Percentiles rank a stretch among this genome's conserved stretches.
Evolutionary conservation across 345 rosid genomes (phyloP).

Genomic region (Gossypium arboreum): DNA sequence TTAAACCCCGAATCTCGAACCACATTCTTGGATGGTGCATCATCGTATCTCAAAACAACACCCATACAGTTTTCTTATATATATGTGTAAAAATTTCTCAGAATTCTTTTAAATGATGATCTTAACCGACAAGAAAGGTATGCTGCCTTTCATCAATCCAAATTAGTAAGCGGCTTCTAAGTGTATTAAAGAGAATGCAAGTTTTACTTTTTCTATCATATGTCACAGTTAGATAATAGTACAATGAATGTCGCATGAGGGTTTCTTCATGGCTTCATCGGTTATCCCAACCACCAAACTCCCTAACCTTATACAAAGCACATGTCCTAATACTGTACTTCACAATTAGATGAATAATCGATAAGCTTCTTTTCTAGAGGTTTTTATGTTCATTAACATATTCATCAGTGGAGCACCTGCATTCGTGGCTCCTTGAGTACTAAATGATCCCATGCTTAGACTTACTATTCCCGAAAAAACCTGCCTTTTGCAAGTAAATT

Average conservation of each 20-base stretch:
- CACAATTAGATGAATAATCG: neutral
- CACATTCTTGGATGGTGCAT: neutral
- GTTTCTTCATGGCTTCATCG: slow-evolving; percentile 88
- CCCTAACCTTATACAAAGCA: slow-evolving; percentile 36
- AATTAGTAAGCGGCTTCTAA: neutral
- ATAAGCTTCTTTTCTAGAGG: too few relatives aligned
- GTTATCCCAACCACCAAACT: slow-evolving; percentile 86
- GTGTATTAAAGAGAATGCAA: too few relatives aligned
- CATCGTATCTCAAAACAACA: neutral
- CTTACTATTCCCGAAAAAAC: too few relatives aligned
- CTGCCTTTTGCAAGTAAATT: too few relatives aligned
- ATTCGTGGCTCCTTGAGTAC: too few relatives aligned
- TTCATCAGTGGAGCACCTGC: too few relatives aligned
- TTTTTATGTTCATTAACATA: too few relatives aligned
- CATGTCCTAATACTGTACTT: neutral
- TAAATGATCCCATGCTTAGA: too few relatives aligned
- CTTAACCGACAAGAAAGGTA: too few relatives aligned
- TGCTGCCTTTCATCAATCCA: neutral
- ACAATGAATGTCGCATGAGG: slow-evolving; percentile 36
- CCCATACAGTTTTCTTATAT: neutral
- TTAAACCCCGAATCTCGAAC: too few relatives aligned
- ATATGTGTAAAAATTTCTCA: neutral
- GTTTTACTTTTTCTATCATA: too few relatives aligned
- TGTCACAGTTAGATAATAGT: too few relatives aligned
- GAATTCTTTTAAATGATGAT: neutral